Base-by-base conservation (phyloP, 2,329 filamentous ascomycete species). In the Thelonectria discophora region DNA sequence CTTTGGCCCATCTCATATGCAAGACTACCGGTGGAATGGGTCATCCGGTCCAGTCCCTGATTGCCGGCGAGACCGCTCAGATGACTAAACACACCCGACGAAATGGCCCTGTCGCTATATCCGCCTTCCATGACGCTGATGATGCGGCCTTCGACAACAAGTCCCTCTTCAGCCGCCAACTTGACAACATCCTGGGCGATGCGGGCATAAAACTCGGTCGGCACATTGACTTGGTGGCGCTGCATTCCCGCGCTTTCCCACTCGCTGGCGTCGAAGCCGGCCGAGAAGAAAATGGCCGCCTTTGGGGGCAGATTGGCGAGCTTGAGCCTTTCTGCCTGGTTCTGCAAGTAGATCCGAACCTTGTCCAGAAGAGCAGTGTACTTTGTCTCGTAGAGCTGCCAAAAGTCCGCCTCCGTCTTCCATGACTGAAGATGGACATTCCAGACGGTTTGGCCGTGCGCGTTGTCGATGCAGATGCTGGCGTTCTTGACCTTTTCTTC, bases 231-330 rank as follows among this genome's bases (percentile, higher is more conserved):
- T 60, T 91, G 90, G 77, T 99, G 95, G 48, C 95, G 86, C 77
- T 99, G 95, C 95, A 99, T 99, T 3, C 92, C 93, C 4, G 86
- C 82, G 17, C 91, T 89, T 76, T 99, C 95, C 88, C 92, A 96
- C 74, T 99, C 93, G 73, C 94, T 97, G 3, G 95, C 95, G 78
- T 99, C 95, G 67, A 99, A 99, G 0, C 95, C 96, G 2, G 95
- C 94, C 47, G 94, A 98, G 51, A 99, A 80, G 78, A 99, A 99
- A 47, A 99, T 93, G 34, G 92, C 94, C 2, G 91, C 92, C 71
- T 90, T 94, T 4, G 93, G 90, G 21, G 80, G 80, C 34, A 88
- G 84, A 40, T 86, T 85, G 52, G 84, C 80, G 17, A 81, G 79
- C 10, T 80, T 82, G 30, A 95, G 78, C 30, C 86, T 86, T 45